phyloP scores from a whole-genome alignment of 805 yeast genomes.

The Grigorovia transvaalensis region DNA sequence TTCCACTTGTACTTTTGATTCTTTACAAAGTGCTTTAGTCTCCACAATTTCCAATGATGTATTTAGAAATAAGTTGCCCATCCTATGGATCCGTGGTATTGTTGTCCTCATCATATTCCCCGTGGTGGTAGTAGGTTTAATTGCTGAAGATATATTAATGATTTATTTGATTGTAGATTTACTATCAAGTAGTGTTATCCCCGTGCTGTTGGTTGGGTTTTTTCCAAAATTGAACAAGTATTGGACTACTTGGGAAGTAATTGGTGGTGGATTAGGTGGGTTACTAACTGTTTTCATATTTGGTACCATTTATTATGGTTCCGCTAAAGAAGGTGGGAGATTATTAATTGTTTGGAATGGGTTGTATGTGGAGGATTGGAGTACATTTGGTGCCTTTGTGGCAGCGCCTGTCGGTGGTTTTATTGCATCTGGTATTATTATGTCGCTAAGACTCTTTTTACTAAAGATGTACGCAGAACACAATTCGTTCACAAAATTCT shows the following conservation, averaged over 20 bases:
- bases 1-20: conserved; percentile 84
- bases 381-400: conserved; percentile 89
- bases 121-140: conserved; percentile 72
- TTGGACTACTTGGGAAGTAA: conserved; percentile 68
- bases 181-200: conserved; percentile 78
- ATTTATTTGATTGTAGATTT: conserved; percentile 87
- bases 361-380: conserved; percentile 76
- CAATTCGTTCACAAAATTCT: conserved; percentile 3
- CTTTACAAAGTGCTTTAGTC: conserved; percentile 78
- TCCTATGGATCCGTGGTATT: conserved; percentile 55
- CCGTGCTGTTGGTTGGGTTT: conserved; percentile 72
- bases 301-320: conserved; percentile 69
- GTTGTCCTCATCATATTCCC: conserved; percentile 80
- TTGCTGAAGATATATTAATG: conserved; percentile 73
- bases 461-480: conserved; percentile 13
- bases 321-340: conserved; percentile 67
- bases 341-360: conserved; percentile 72
- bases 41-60: conserved; percentile 84
- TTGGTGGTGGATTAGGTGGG: conserved; percentile 78
- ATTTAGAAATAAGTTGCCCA: conserved; percentile 68
- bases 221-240: conserved; percentile 50
- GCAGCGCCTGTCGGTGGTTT: conserved; percentile 81
- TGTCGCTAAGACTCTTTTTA: conserved; percentile 37
- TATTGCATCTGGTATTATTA: conserved; percentile 41
- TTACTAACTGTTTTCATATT: conserved; percentile 68